Percentiles rank a stretch among this genome's conserved stretches.
These are phyloP conservation scores for Citeromyces siamensis DNA, from an alignment of 1,139 yeast genomes.

Conservation along the genomic window DNA sequence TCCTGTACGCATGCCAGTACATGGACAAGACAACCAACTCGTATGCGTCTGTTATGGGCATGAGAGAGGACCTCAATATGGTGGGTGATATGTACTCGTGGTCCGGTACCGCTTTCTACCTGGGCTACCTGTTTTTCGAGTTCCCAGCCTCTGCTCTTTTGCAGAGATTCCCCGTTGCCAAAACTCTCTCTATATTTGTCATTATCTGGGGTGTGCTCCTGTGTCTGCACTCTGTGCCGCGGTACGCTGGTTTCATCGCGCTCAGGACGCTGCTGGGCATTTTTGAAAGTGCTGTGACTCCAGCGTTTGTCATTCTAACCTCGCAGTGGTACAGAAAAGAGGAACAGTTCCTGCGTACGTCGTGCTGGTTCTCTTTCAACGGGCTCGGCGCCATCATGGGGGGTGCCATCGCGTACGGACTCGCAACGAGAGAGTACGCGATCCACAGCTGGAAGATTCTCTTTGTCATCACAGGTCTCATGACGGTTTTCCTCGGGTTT, in stretches of 20 bases:
- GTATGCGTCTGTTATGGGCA: constrained; percentile 44
- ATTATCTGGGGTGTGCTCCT: constrained; percentile 35
- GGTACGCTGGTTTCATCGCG: constrained; percentile 26
- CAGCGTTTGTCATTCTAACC: constrained; percentile 39
- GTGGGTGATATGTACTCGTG: constrained; percentile 38
- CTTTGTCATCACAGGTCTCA: constrained; percentile 30
- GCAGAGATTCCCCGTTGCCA: constrained; percentile 31
- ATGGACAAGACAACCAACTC: constrained; percentile 48
- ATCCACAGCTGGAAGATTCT: constrained; percentile 30
- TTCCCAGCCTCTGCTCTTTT: constrained; percentile 29
- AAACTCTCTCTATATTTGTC: constrained; percentile 22
- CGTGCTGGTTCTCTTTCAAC: constrained; percentile 35
- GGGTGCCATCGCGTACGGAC: constrained; percentile 36
- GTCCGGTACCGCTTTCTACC: constrained; percentile 44
- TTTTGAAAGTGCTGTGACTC: constrained; percentile 35
- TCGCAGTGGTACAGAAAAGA: constrained; percentile 40
- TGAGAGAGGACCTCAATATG: constrained; percentile 32
- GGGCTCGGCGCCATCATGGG: constrained; percentile 37
- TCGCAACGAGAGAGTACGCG: constrained; percentile 21
- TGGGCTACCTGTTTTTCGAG: constrained; percentile 37
- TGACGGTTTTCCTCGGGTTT: constrained; percentile 29
- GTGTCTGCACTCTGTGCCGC: constrained; percentile 28
- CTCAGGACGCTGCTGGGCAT: constrained; percentile 34
- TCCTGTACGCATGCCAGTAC: constrained; percentile 39
- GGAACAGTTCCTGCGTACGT: constrained; percentile 35